Percentiles rank a stretch among this genome's conserved stretches.
Evolutionary conservation across 768 basidiomycete genomes (phyloP).

Genomic region (Mycena filopes): DNA sequence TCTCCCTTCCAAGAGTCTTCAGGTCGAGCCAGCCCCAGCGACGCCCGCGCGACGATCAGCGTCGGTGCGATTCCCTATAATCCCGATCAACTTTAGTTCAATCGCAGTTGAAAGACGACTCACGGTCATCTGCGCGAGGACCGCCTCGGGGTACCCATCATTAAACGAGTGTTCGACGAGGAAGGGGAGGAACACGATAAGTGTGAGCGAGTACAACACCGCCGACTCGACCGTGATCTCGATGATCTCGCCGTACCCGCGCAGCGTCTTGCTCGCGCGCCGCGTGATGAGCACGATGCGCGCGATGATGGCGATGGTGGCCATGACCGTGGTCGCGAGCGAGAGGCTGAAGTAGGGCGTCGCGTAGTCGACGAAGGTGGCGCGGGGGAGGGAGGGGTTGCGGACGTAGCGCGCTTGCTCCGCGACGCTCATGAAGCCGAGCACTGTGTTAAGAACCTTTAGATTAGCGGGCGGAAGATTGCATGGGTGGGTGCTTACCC

Average conservation of each 20-base stretch:
- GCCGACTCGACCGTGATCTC: constrained; percentile 15
- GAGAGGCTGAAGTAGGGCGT: constrained; percentile 1
- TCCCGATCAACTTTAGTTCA: not conserved
- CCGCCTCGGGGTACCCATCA: not conserved
- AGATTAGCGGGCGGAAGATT: no score
- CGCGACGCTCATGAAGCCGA: not conserved
- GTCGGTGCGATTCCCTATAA: constrained; percentile 12
- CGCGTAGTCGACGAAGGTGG: not conserved
- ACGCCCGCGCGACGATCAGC: constrained; percentile 3
- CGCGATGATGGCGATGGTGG: not conserved
- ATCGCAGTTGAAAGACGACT: not conserved
- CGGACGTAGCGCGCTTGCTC: not conserved
- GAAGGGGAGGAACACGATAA: constrained; percentile 5
- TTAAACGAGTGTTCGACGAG: not conserved
- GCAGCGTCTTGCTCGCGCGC: not conserved
- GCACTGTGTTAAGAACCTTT: no score
- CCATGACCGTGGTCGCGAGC: not conserved
- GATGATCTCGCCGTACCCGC: constrained; percentile 1
- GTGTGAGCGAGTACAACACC: not conserved
- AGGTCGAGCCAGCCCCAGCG: constrained; percentile 6
- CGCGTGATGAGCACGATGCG: not conserved
- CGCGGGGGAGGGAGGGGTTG: not conserved
- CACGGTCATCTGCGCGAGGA: constrained; percentile 3
- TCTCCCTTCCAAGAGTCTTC: not conserved
- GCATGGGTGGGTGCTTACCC: no score